Evolutionary conservation across 108 stramenopile species (phyloP).

Genomic region (Aurantiochytrium sp.): DNA sequence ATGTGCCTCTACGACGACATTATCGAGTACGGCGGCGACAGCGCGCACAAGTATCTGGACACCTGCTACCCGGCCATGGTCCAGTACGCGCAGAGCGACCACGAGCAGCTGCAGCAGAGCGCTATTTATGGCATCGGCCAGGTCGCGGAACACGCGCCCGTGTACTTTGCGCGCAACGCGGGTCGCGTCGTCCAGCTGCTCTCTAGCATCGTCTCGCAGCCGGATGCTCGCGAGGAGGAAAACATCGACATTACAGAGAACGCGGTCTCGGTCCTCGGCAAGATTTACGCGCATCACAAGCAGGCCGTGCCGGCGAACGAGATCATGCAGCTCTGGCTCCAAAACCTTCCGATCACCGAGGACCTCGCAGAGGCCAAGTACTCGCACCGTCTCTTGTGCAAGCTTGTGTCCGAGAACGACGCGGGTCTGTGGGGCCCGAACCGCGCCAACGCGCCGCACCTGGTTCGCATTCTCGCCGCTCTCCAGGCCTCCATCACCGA

Average conservation of each 20-base stretch:
- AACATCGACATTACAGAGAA: neutral
- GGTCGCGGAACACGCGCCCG: neutral
- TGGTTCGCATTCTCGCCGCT: neutral
- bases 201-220: neutral
- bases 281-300: neutral
- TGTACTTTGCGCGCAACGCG: neutral
- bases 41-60: neutral
- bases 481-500: neutral
- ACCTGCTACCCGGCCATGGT: constrained; percentile 20
- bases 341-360: neutral
- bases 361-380: constrained; percentile 4
- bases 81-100: neutral
- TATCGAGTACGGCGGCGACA: neutral
- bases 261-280: neutral
- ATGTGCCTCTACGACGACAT: constrained; percentile 18
- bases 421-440: neutral
- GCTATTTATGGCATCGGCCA: neutral
- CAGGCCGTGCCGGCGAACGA: neutral
- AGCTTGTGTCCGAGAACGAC: neutral
- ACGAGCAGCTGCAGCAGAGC: neutral
- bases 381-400: neutral
- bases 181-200: neutral
- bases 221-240: neutral
- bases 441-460: neutral
- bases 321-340: neutral